Percentiles rank a stretch among this genome's conserved stretches.
Conservation (phyloP, 768 basidiomycete genomes). For the Dioszegia crocea region DNA sequence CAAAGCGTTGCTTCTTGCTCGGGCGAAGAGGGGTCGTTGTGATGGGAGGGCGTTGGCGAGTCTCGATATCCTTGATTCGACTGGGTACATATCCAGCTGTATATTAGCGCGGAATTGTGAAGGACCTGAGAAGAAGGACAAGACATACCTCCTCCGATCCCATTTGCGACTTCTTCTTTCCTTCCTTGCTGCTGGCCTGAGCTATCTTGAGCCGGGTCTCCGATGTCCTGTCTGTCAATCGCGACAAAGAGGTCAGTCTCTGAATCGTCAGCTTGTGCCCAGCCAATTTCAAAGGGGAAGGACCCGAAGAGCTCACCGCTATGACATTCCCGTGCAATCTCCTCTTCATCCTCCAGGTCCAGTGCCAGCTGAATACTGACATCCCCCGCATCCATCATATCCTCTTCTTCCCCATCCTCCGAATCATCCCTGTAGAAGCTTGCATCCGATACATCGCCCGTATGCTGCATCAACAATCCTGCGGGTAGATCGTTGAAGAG, state of each 20-base stretch:
- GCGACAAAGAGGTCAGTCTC: not conserved
- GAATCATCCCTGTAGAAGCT: not conserved
- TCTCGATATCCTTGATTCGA: constrained; percentile 5
- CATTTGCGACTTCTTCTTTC: not conserved
- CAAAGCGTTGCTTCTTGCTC: not conserved
- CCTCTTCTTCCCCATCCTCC: not conserved
- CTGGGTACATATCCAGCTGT: constrained; percentile 1
- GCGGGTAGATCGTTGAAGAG: not conserved
- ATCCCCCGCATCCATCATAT: not conserved
- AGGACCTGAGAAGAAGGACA: not conserved
- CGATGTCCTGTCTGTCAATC: not conserved
- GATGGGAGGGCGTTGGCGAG: not conserved
- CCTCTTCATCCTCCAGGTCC: not conserved
- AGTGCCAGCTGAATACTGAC: not conserved
- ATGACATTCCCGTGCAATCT: not conserved
- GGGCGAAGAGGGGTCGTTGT: not conserved
- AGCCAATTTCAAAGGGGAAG: no score
- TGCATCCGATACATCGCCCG: constrained; percentile 3
- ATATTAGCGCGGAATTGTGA: no score
- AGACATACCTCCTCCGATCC: not conserved
- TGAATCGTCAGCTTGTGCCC: no score
- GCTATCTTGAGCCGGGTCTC: not conserved
- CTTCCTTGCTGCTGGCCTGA: not conserved
- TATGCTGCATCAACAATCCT: not conserved
- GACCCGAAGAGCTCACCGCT: no score